Evolutionary conservation across 192 early-diverging fungal genomes (phyloP), one percentile per base, ranked within the genome.

Genomic region (Gryganskiella cystojenkinii): DNA sequence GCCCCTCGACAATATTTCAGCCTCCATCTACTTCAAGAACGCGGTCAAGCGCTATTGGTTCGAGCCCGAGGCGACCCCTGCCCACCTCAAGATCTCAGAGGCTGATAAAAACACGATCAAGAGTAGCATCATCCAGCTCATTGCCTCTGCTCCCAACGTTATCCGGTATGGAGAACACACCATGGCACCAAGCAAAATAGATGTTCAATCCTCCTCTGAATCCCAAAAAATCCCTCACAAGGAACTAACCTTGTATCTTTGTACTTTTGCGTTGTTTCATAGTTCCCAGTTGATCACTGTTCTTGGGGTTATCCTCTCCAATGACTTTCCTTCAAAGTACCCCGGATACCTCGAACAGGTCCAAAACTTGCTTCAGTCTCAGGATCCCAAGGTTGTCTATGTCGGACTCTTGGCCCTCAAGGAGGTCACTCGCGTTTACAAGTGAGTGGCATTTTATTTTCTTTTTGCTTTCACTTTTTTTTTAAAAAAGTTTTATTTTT

Each of bases 291-390:
- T 99, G 40, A 81, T 93, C 28, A 89, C 91, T 49, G 91, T 91
- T 46, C 82, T 98, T 50, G 86, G 88, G 31, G 80, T 85, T 30
- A 93, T 97, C 44, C 85, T 99, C 22, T 80, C 84, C 47, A 81
- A 82, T 63, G 97, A 99, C 69, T 93, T 90, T 61, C 92, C 90
- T 28, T 76, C 90, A 8, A 84, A 90, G 50, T 99, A 95, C 94
- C 90, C 94, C 0, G 76, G 90, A 52, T 95, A 92, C 64, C 84
- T 93, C 22, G 82, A 75, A 52, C 86, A 91, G 28, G 80, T 92
- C 20, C 86, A 91, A 64, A 72, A 82, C 53, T 69, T 92, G 44
- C 81, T 95, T 24, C 81, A 89, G 52, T 82, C 88, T 3, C 83
- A 86, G 70, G 91, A 95, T 68, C 83, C 84, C 35, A 82, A 87